These are phyloP conservation scores for Perkinsus olseni DNA, from an alignment of 169 alveolate species.

Conservation along the genomic window DNA sequence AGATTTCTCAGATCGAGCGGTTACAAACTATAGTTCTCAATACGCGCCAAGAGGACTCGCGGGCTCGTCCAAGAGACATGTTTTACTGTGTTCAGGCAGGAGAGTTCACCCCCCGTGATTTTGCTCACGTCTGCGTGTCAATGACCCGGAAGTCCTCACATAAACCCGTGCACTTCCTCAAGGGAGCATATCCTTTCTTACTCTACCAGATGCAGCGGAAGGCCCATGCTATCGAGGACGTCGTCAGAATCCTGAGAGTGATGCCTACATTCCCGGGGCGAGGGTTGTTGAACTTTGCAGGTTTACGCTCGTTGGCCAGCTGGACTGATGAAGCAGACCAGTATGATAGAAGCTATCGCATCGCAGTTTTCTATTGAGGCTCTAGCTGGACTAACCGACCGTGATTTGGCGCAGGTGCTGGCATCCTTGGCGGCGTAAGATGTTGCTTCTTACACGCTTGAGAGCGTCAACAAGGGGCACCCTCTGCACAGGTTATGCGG, in stretches of 20 bases:
- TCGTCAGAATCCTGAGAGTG: not conserved
- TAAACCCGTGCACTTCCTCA: not conserved
- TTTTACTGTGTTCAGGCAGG: not conserved
- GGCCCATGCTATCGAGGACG: not conserved
- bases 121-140: not conserved
- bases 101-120: not conserved
- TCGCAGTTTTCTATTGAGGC: not conserved
- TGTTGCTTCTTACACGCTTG: too few species aligned
- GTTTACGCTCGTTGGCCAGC: not conserved
- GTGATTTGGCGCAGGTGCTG: not conserved
- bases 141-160: not conserved
- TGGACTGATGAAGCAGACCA: not conserved
- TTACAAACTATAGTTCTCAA: too few species aligned
- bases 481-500: not conserved
- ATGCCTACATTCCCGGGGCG: not conserved
- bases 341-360: not conserved
- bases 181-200: not conserved
- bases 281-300: not conserved
- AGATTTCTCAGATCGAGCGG: too few species aligned
- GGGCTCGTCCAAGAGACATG: too few species aligned
- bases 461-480: too few species aligned
- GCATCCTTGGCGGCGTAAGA: not conserved
- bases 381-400: not conserved
- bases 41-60: too few species aligned
- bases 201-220: not conserved